phyloP scores from a whole-genome alignment of 441 rosid species.

The Erysimum cheiri region DNA sequence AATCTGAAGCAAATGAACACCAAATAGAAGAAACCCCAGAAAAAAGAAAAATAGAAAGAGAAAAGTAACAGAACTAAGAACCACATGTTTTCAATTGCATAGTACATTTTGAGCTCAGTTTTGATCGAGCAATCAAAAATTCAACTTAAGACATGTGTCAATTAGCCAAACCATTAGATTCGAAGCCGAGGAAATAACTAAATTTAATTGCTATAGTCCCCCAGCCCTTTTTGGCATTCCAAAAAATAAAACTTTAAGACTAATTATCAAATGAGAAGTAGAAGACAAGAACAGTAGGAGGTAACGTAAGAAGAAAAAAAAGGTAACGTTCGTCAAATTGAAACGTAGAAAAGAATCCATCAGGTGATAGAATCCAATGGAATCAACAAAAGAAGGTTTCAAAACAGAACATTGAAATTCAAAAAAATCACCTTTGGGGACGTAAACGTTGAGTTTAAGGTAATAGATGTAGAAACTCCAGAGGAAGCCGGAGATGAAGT shows the following conservation, averaged over 20 bases:
- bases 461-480: constrained; percentile 87
- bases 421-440: constrained; percentile 59
- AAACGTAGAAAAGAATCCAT: neutral
- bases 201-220: neutral
- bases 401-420: neutral
- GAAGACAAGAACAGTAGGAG: neutral
- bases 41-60: too few relatives aligned
- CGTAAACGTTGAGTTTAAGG: constrained; percentile 62
- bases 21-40: neutral
- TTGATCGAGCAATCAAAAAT: neutral
- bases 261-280: neutral
- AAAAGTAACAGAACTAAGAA: neutral
- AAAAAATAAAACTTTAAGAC: neutral
- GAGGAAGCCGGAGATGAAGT: constrained; percentile 65
- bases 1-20: constrained; percentile 54
- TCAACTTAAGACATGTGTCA: neutral
- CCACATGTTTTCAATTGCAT: too few relatives aligned
- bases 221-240: too few relatives aligned
- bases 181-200: neutral
- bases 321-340: neutral
- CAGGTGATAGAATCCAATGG: neutral
- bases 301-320: neutral
- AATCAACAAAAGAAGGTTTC: neutral
- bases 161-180: neutral
- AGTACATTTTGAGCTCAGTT: neutral